A percentile compares a stretch with the other conserved stretches of the same genome.
Evolutionary conservation across 176 grass and related monocot genomes (phyloP).

Genomic region (Oryza rufipogon): DNA sequence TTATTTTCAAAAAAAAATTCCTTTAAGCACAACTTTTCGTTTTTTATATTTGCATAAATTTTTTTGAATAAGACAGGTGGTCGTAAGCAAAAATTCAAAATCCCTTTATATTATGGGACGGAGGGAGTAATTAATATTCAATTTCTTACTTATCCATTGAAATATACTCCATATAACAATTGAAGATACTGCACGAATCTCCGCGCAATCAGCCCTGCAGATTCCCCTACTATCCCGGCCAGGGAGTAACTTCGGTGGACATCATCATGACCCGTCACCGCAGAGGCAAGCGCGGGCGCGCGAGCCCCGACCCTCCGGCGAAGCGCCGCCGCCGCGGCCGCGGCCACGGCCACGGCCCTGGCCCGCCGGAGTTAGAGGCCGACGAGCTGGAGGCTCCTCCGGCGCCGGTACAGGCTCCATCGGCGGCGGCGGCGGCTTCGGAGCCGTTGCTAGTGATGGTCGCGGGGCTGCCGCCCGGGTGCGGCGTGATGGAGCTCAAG

Average conservation of each 20-base stretch:
- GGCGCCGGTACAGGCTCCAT: background rate
- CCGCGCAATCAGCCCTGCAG: background rate
- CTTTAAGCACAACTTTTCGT: too few relatives aligned
- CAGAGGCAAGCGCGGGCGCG: conserved; percentile 59
- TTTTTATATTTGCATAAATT: too few relatives aligned
- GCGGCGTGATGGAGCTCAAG: conserved; percentile 89
- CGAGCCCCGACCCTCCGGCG: conserved; percentile 36
- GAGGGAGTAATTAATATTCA: too few relatives aligned
- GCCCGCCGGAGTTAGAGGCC: conserved; percentile 1
- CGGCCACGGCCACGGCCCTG: background rate
- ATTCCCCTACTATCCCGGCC: background rate
- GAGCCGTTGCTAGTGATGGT: conserved; percentile 56
- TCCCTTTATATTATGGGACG: too few relatives aligned
- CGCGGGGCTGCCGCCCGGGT: conserved; percentile 61
- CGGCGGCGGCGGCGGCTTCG: background rate
- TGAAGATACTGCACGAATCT: background rate
- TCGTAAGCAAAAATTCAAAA: too few relatives aligned
- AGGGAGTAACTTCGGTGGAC: background rate
- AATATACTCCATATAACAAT: too few relatives aligned
- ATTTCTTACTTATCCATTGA: too few relatives aligned
- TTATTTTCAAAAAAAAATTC: too few relatives aligned
- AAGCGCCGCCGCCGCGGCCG: conserved; percentile 45
- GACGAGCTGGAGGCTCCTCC: conserved; percentile 1
- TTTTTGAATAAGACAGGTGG: too few relatives aligned
- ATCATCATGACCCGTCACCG: conserved; percentile 49